Conservation (phyloP, 176 grass and related monocot species). For the Triticum urartu region DNA sequence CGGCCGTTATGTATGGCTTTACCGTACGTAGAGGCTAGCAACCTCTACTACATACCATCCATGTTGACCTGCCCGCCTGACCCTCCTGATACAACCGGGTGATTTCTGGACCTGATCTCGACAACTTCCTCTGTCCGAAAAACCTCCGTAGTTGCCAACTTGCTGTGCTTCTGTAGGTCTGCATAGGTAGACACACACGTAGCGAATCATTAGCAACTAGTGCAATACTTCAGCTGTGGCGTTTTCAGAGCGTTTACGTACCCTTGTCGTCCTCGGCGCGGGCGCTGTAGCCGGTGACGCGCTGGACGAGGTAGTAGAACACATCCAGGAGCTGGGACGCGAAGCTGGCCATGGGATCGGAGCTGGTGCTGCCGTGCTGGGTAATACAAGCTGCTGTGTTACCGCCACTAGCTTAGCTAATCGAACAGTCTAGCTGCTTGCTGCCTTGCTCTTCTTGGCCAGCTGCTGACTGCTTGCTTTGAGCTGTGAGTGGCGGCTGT, state of each 20-base stretch:
- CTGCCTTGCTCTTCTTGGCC: no score
- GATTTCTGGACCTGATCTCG: not conserved
- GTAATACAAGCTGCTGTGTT: no score
- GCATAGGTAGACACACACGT: not conserved
- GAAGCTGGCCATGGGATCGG: constrained; percentile 32
- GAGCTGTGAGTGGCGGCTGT: not conserved
- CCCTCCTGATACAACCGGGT: not conserved
- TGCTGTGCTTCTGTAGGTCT: constrained; percentile 2
- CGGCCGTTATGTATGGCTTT: not conserved
- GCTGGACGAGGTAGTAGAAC: constrained; percentile 25
- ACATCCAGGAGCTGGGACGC: constrained; percentile 37
- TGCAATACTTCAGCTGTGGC: not conserved
- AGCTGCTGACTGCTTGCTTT: not conserved
- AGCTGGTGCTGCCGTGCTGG: no score
- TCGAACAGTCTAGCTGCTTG: not conserved
- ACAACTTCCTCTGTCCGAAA: not conserved
- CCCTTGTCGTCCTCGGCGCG: not conserved
- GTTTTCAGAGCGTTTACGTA: not conserved
- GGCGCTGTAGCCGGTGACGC: constrained; percentile 5
- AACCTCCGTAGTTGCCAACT: not conserved
- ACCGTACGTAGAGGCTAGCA: not conserved
- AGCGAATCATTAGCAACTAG: not conserved
- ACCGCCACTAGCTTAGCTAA: not conserved
- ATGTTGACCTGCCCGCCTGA: not conserved
- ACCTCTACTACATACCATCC: not conserved